Evolutionary conservation across 257 asterid genomes (phyloP), one percentile per base, ranked within the genome.

Genomic region (Scutellaria galericulata): DNA sequence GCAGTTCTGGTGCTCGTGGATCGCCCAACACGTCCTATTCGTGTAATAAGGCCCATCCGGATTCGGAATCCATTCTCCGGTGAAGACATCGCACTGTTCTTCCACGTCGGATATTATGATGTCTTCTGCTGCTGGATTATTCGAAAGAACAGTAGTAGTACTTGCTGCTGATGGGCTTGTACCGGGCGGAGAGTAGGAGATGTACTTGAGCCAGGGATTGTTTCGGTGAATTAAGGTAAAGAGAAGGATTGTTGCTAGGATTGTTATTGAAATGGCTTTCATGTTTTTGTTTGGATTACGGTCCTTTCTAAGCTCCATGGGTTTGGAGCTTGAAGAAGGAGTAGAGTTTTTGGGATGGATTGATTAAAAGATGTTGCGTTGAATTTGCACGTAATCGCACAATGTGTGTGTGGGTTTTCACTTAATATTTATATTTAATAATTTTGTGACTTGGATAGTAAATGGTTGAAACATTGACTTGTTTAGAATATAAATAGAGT

Each of bases 21-120:
- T 83, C 0, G 84, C 85, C 79, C 87, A 78, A 12, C 87, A 83
- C 3, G 78, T 80, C 63, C 11, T 24, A 63, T 89, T 87, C 4
- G 93, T 89, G 78, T 89, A 89, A 4, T 83, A 83, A 9, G 96
- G 91, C 3, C 83, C 93, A 5, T 72, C 79, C 57, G 84, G 83
- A 51, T 87, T 73, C 5, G 87, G 90, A 2, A 87, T 52, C 96
- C 96, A 89, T 35, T 89, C 90, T 0, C 96, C 96, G 0, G 58
- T 72, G 50, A 70, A 84, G 2, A 86, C 53, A 57, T 88, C 88
- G 54, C 95, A 85, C 0, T 46, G 45, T 0, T 62, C 83, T 2
- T 27, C 42, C 0, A 11, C 68, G n/a, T 67, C 69, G 1, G 47
- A 18, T 27, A 71, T 58, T 37, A 50, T 62, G 15, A 66, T 71